Evolutionary conservation across 176 grass and related monocot genomes (phyloP).

Genomic region (Pontederia crassipes): DNA sequence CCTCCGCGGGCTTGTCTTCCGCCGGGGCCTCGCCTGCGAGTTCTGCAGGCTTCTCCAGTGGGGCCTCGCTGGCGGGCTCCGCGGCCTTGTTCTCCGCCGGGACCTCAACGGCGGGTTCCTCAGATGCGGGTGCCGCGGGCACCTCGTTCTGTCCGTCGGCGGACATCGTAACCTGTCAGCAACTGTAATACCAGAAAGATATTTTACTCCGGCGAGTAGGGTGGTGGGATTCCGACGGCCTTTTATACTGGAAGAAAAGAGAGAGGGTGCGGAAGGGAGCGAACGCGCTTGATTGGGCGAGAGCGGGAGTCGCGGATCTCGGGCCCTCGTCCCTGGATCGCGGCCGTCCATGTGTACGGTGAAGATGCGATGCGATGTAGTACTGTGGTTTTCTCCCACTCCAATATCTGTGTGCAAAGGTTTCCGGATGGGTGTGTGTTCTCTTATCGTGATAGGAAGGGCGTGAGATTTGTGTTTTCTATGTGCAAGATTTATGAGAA

Average conservation of each 20-base stretch:
- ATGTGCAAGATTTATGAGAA: too few species aligned
- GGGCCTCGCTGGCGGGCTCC: too few species aligned
- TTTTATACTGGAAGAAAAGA: background rate
- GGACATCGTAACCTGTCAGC: background rate
- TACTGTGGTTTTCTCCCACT: too few species aligned
- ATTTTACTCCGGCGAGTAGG: background rate
- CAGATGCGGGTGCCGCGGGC: background rate
- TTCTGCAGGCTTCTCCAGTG: too few species aligned
- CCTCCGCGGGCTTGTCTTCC: background rate
- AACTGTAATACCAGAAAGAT: background rate
- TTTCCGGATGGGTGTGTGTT: too few species aligned
- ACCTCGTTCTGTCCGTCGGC: background rate
- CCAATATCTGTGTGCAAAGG: too few species aligned
- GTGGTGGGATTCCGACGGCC: background rate
- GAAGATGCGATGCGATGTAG: too few species aligned
- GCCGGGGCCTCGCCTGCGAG: background rate
- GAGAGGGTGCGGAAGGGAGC: too few species aligned
- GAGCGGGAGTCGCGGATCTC: background rate
- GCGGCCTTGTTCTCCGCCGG: too few species aligned
- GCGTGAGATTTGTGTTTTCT: too few species aligned
- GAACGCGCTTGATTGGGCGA: background rate
- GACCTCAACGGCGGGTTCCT: background rate
- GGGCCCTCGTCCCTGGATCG: background rate
- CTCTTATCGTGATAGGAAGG: too few species aligned
- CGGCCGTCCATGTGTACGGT: constrained; percentile 2